A percentile compares a stretch with the other conserved stretches of the same genome.
Evolutionary conservation across 495 filamentous ascomycete species (phyloP).

Genomic region (Trypethelium eluteriae): DNA sequence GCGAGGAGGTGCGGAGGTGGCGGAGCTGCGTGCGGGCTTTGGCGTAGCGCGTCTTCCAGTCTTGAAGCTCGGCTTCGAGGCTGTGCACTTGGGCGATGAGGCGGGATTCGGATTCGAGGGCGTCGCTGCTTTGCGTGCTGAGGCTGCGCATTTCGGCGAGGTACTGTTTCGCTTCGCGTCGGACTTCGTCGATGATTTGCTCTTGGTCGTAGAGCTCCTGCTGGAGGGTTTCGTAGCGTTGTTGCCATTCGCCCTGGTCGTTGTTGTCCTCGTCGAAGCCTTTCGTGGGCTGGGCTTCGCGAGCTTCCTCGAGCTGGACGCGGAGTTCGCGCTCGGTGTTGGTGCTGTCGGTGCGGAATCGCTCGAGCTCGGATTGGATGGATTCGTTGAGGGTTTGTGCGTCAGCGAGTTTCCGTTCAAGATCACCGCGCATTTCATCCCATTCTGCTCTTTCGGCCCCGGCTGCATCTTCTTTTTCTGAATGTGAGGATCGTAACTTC

Average conservation of each 20-base stretch:
- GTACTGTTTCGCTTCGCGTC: conserved; percentile 74
- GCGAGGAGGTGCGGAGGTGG: conserved; percentile 69
- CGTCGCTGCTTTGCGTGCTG: conserved; percentile 67
- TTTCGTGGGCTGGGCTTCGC: conserved; percentile 15
- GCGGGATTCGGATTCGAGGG: conserved; percentile 72
- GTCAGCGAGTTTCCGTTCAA: conserved; percentile 72
- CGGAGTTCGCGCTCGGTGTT: conserved; percentile 56
- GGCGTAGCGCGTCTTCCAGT: conserved; percentile 86
- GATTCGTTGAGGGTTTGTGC: conserved; percentile 60
- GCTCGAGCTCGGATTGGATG: conserved; percentile 58
- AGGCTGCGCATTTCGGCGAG: conserved; percentile 82
- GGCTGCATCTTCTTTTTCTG: conserved; percentile 27
- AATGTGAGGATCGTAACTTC: conserved; percentile 36
- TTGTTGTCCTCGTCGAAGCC: conserved; percentile 24
- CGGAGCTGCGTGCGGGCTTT: conserved; percentile 79
- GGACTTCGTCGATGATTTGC: conserved; percentile 81
- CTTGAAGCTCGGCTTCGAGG: conserved; percentile 71
- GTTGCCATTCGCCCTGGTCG: conserved; percentile 44
- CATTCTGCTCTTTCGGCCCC: conserved; percentile 55
- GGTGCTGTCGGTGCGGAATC: conserved; percentile 58
- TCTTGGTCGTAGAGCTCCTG: conserved; percentile 67
- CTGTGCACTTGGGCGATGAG: conserved; percentile 62
- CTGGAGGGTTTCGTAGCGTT: conserved; percentile 56
- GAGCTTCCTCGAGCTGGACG: conserved; percentile 52
- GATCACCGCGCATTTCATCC: conserved; percentile 59